Evolutionary conservation across 2,329 filamentous ascomycete species (phyloP).

Genomic region (Colletotrichum sp.): DNA sequence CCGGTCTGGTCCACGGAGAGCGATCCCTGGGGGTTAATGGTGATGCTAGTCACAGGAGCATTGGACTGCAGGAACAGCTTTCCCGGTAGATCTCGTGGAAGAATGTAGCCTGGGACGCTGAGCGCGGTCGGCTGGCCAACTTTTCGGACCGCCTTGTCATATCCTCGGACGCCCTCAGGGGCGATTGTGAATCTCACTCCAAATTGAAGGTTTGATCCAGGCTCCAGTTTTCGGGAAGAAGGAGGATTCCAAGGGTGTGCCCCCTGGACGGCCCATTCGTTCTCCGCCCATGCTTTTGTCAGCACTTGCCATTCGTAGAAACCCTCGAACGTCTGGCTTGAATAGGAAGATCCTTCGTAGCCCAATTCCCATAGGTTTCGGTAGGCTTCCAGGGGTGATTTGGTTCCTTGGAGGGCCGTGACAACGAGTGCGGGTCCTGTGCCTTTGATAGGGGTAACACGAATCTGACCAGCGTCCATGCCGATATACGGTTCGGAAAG

Average conservation of each 20-base stretch:
- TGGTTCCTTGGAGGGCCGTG: slow-evolving; percentile 48
- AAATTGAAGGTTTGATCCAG: slow-evolving; percentile 51
- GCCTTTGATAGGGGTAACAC: slow-evolving; percentile 54
- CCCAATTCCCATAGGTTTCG: slow-evolving; percentile 59
- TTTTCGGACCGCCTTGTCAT: no score
- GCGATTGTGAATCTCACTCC: slow-evolving; percentile 38
- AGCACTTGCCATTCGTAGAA: slow-evolving; percentile 66
- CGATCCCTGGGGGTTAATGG: slow-evolving; percentile 41
- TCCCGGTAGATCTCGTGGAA: no score
- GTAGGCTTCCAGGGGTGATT: slow-evolving; percentile 36
- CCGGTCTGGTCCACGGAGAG: slow-evolving; percentile 25
- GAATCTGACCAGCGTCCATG: slow-evolving; percentile 61
- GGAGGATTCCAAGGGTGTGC: slow-evolving; percentile 58
- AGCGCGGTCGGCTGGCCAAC: no score
- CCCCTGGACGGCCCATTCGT: slow-evolving; percentile 52
- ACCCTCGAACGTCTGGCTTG: slow-evolving; percentile 62
- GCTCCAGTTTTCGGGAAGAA: slow-evolving; percentile 47
- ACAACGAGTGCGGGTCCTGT: slow-evolving; percentile 58
- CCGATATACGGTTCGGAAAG: slow-evolving; percentile 65
- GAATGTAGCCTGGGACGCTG: no score
- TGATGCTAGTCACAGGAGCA: slow-evolving; percentile 38
- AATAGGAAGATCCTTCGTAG: slow-evolving; percentile 46
- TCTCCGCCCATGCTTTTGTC: slow-evolving; percentile 58
- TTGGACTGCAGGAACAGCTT: no score
- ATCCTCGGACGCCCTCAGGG: not conserved